Conservation (phyloP, 805 yeast genomes). For the Cyberlindnera subsufficiens region DNA sequence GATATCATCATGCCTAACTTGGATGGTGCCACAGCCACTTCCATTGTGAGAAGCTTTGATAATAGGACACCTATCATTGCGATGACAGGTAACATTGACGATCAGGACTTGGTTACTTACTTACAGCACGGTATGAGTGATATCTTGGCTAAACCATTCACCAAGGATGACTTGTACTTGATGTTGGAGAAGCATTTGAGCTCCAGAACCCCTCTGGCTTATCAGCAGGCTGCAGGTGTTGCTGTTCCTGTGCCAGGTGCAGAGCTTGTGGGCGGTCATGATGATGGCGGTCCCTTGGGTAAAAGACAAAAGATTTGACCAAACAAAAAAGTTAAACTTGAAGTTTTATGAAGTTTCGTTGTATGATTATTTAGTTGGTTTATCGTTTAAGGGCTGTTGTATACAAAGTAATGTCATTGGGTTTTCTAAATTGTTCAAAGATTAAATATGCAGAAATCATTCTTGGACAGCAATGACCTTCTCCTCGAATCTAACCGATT, state of each 20-base stretch:
- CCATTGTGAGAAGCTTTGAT: conserved; percentile 81
- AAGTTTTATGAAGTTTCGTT: not conserved
- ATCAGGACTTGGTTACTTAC: conserved; percentile 73
- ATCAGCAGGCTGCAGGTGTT: conserved; percentile 8
- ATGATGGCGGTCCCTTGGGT: conserved; percentile 15
- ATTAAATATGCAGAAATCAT: not conserved
- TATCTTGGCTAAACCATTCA: conserved; percentile 89
- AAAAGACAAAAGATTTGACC: conserved; percentile 24
- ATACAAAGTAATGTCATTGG: not conserved
- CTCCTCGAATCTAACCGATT: conserved; percentile 62
- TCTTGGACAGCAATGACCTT: conserved; percentile 48
- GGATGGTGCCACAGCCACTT: conserved; percentile 88
- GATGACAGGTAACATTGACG: conserved; percentile 87
- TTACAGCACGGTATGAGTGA: conserved; percentile 88
- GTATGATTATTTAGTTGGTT: not conserved
- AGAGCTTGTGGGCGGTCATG: no score
- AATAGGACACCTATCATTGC: conserved; percentile 86
- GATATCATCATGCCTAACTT: conserved; percentile 87
- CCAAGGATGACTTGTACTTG: conserved; percentile 75
- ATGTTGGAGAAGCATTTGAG: conserved; percentile 72
- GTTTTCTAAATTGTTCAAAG: not conserved
- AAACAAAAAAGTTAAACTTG: not conserved
- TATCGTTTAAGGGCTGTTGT: no score
- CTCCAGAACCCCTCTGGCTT: conserved; percentile 34
- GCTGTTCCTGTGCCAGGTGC: no score